Evolutionary conservation across 2,329 filamentous ascomycete species (phyloP), one percentile per base, ranked within the genome.

Genomic region (Chaetomium olivaceum): DNA sequence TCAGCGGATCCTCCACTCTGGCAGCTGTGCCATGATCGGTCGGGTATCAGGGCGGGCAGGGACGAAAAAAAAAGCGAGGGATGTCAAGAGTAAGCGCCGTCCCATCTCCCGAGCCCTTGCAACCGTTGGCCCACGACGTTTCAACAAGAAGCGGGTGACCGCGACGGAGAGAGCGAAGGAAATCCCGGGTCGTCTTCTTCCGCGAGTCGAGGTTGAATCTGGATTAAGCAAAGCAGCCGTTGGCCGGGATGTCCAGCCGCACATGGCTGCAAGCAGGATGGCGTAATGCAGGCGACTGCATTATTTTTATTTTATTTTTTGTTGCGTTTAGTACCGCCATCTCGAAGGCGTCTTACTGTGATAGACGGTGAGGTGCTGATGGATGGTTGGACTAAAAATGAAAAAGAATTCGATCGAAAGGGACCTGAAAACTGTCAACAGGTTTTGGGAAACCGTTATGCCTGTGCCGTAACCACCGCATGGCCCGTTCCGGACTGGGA

Each of bases 31-130:
- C 46, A 23, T 48, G 46, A 48, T 48, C 46, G n/a, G 46, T 19
- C 39, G 39, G 33, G 33, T 2, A 12, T 4, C 16, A 19, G 16
- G 16, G 16, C 11, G 16, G 39, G 39, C n/a, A 43, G 16, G 39
- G n/a, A n/a, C n/a, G n/a, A n/a, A n/a, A 43, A 43, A 16, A n/a
- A n/a, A 43, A 43, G 16, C 39, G 16, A 43, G 16, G n/a, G 6
- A 48, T 19, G n/a, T 48, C n/a, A n/a, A 33, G 23, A 54, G 61
- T 63, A 66, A 66, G 64, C 64, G 60, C 64, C 61, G 65, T n/a
- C 23, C n/a, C 52, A 58, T 43, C 16, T 46, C 36, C 60, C 36
- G 43, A 62, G 31, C 16, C 21, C 48, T 25, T 27, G 19, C 1
- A n/a, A 43, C 14, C 46, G 48, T 61, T 54, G 58, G 58, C 21